Base-by-base conservation (phyloP, 306 rosid genomes). In the Trichosanthes truncata region DNA sequence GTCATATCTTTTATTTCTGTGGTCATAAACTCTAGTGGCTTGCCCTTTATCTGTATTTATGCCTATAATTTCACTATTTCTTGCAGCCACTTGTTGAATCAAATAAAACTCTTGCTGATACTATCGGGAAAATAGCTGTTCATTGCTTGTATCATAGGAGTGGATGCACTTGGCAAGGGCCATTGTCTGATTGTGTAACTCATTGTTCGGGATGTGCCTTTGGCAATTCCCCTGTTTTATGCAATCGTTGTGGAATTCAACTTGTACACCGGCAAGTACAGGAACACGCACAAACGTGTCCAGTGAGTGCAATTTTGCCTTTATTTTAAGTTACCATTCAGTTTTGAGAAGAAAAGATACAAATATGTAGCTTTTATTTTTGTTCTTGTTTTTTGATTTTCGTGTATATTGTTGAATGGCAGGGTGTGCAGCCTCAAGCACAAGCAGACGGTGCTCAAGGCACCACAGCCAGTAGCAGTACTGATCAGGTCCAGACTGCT, bases 121-220 rank as follows among this genome's bases (percentile, higher is more conserved):
- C 93, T 68, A 93, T 96, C 74, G 96, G 98, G n/a, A 91, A 90
- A 76, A 85, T 96, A 80, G 84, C 87, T n/a, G 99, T 96, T 86
- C 99, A 91, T 85, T 96, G 99, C 83, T 80, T 93, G 13, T 96
- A 83, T 79, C 97, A 96, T 38, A 88, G 97, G 87, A 96, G 99
- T 53, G 99, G 99, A 62, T 96, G 99, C 88, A 76, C 92, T 36
- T 96, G 99, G 98, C 97, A 93, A 82, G 99, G 99, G 57, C 85
- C 94, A 55, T 81, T 96, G 80, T 86, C 96, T 18, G 97, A 93
- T 48, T 90, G 93, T 56, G 86, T 90, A 61, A 79, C 97, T 80
- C 99, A 96, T 85, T 93, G 98, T 89, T 76, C 91, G 78, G 90
- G 87, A 72, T 96, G 99, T 82, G 88, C 94, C 74, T 96, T 90